Evolutionary conservation across 176 grass and related monocot genomes (phyloP).

Genomic region (Melocanna baccifera): DNA sequence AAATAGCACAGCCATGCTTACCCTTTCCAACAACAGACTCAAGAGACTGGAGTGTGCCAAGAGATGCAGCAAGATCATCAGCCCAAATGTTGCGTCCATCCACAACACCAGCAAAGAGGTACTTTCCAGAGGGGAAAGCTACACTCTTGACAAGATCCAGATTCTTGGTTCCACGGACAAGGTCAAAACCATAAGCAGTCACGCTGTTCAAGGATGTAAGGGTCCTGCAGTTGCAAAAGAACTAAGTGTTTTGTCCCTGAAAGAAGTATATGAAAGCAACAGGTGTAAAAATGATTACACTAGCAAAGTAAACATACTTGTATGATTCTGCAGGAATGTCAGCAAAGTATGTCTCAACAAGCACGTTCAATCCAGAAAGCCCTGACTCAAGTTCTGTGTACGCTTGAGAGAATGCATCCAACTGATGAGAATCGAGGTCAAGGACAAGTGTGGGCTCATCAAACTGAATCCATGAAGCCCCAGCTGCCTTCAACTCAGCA

Average conservation of each 20-base stretch:
- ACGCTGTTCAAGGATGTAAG: constrained; percentile 65
- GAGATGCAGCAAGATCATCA: constrained; percentile 81
- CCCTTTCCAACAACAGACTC: constrained; percentile 86
- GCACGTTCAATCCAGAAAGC: constrained; percentile 70
- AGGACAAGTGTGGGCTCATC: constrained; percentile 88
- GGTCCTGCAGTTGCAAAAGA: constrained; percentile 52
- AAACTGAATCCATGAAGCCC: constrained; percentile 92
- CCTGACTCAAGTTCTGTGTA: constrained; percentile 66
- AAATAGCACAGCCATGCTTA: constrained; percentile 29
- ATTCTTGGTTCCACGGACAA: constrained; percentile 78
- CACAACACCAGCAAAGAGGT: constrained; percentile 90
- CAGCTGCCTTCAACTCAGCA: constrained; percentile 81
- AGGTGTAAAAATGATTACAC: not conserved
- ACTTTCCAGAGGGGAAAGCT: constrained; percentile 82
- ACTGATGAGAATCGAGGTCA: constrained; percentile 71
- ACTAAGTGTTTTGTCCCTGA: not conserved
- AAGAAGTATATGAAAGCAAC: not conserved
- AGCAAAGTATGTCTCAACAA: constrained; percentile 92
- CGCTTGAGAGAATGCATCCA: constrained; percentile 72
- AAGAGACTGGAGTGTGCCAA: constrained; percentile 62
- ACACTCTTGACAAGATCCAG: constrained; percentile 72
- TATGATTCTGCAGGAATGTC: constrained; percentile 73
- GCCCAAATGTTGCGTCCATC: constrained; percentile 98
- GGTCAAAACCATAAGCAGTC: constrained; percentile 84
- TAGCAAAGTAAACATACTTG: constrained; percentile 52